These are phyloP conservation scores for Leucocoprinus sp. DNA, from an alignment of 768 basidiomycete genomes.

Conservation along the genomic window DNA sequence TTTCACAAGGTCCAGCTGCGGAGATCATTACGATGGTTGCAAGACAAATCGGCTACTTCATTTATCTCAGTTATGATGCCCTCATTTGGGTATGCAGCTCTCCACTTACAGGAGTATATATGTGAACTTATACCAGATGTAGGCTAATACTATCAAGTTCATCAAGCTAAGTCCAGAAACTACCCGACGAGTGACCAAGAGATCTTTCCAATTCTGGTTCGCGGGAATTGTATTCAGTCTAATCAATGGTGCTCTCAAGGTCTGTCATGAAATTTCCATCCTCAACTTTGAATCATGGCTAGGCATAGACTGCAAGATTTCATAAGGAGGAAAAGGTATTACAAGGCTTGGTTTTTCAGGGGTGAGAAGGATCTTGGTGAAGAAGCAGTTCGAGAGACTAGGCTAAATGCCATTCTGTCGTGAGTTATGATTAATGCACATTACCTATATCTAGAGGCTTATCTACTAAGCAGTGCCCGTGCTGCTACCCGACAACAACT, in stretches of 20 bases:
- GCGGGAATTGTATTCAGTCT: constrained; percentile 80
- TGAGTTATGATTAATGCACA: constrained; percentile 22
- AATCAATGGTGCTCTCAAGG: constrained; percentile 61
- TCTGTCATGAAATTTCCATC: constrained; percentile 16
- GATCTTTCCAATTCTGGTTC: constrained; percentile 82
- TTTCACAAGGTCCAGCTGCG: constrained; percentile 42
- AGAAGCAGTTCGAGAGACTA: constrained; percentile 58
- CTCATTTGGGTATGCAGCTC: constrained; percentile 67
- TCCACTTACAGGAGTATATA: neutral
- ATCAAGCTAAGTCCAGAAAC: constrained; percentile 52
- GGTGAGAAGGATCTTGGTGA: constrained; percentile 63
- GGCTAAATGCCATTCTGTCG: constrained; percentile 48
- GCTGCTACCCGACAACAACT: constrained; percentile 70
- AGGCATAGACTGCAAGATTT: constrained; percentile 47
- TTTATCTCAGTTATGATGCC: constrained; percentile 77
- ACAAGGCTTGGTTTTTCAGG: constrained; percentile 32
- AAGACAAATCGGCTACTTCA: constrained; percentile 83
- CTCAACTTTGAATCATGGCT: neutral
- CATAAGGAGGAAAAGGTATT: constrained; percentile 52
- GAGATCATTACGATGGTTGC: constrained; percentile 77
- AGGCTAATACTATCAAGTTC: constrained; percentile 66
- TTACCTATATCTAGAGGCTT: constrained; percentile 7
- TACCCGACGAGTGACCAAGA: constrained; percentile 49
- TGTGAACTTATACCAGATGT: constrained; percentile 6
- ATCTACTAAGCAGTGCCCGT: constrained; percentile 39